Evolutionary conservation across 805 yeast genomes (phyloP), one percentile per base, ranked within the genome.

Genomic region (Pichia cabralensis): DNA sequence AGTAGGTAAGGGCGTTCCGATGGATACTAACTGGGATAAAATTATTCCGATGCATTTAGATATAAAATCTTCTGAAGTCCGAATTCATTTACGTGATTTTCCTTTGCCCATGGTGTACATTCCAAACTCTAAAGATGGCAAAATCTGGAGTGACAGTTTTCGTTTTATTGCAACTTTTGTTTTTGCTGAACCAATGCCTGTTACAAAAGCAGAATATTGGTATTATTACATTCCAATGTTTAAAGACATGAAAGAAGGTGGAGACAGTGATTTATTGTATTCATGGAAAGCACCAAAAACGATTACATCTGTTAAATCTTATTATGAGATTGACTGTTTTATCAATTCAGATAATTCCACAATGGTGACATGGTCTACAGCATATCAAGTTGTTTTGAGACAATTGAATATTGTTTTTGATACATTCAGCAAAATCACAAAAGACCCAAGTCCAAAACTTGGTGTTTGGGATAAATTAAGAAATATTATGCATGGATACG

Each of bases 381-480:
- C 89, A 0, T 78, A 80, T 45, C 84, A 80, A 45, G 86, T 94
- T 13, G 88, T 86, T 1, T 69, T 88, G 21, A 85, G 84, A 44
- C 88, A 84, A 44, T 65, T 78, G 2, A 80, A 82, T 76, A 60
- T 75, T 36, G 79, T 74, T 36, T 69, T 88, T 40, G 95, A 86
- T 47, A 76, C 79, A 29, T 83, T 88, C 50, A 76, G 94, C 1
- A 88, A 89, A 53, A 94, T 95, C 0, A 95, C 94, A 0, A 59
- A 81, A 12, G 97, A 88, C 53, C 88, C 88, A 0, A 83, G 95
- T 2, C 69, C 74, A 4, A 80, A 80, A 45, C 59, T 85, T 11
- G 97, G 97, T 1, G 77, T 86, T 45, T 88, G 97, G 97, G 97
- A 88, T 56, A 89, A 86, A 52, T 56, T 85, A 19, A 61, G 95